phyloP scores from a whole-genome alignment of 345 rosid species.

The Hevea brasiliensis region DNA sequence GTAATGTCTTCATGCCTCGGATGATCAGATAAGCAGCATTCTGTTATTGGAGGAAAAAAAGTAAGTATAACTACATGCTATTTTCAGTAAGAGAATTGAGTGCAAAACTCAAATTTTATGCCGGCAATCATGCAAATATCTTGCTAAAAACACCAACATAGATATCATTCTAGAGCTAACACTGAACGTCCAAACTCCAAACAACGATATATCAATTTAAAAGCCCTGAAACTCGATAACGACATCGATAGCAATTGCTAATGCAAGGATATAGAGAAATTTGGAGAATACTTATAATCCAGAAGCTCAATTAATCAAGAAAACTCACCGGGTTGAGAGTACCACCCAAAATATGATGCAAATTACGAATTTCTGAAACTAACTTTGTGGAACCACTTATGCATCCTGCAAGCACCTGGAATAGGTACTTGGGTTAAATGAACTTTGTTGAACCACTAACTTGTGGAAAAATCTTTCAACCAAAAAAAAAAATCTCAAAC shows the following conservation, averaged over 20 bases:
- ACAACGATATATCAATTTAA: constrained; percentile 4
- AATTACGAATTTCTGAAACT: constrained; percentile 70
- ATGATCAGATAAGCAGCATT: constrained; percentile 89
- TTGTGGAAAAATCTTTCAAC: background rate
- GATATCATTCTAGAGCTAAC: background rate
- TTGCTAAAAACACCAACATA: background rate
- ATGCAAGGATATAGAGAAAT: background rate
- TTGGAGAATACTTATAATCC: background rate
- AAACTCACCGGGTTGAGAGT: constrained; percentile 81
- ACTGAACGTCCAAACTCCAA: constrained; percentile 8
- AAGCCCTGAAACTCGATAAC: background rate
- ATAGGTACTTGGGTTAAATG: constrained; percentile 8
- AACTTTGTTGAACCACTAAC: no score
- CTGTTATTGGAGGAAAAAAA: constrained; percentile 33
- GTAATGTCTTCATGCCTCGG: constrained; percentile 99
- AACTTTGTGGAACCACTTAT: constrained; percentile 76
- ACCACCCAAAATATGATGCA: constrained; percentile 95
- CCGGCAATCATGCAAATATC: background rate
- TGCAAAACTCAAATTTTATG: background rate
- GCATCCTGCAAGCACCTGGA: constrained; percentile 94
- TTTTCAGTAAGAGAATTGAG: background rate
- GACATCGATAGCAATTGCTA: background rate
- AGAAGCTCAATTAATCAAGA: constrained; percentile 4
- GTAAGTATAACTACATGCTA: background rate
- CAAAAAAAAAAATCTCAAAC: constrained; percentile 26